Evolutionary conservation across 345 rosid species (phyloP).

Genomic region (Gossypium ekmanianum): DNA sequence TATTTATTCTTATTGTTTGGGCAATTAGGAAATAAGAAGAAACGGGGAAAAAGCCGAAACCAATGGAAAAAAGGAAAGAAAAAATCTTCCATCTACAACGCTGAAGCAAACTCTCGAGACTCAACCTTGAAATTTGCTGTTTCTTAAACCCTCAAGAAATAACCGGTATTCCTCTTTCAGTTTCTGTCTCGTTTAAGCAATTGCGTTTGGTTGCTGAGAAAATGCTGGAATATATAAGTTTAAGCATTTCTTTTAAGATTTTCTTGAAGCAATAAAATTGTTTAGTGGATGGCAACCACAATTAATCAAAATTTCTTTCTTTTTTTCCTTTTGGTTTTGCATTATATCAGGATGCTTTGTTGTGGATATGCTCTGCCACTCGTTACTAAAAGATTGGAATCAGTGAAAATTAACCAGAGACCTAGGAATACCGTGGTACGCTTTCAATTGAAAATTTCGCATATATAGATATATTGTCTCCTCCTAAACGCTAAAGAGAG

Average conservation of each 20-base stretch:
- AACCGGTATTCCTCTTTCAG: neutral
- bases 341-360: constrained; percentile 15
- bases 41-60: neutral
- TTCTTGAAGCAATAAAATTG: neutral
- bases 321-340: neutral
- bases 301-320: neutral
- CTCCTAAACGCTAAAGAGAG: neutral
- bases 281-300: neutral
- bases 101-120: neutral
- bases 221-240: neutral
- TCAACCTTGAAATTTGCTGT: neutral
- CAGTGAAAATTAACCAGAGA: constrained; percentile 25
- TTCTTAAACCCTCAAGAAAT: constrained; percentile 3
- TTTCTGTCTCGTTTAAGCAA: neutral
- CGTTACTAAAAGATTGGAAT: constrained; percentile 37
- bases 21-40: neutral
- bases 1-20: neutral
- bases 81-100: neutral
- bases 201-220: constrained; percentile 14
- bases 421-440: constrained; percentile 53
- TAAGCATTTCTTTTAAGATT: neutral
- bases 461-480: neutral
- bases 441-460: constrained; percentile 7
- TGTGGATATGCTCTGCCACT: constrained; percentile 51
- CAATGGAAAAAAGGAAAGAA: neutral